These are phyloP conservation scores for Neotropicomus parvogracilis DNA, from an alignment of 1,284 basidiomycete species.

Conservation along the genomic window DNA sequence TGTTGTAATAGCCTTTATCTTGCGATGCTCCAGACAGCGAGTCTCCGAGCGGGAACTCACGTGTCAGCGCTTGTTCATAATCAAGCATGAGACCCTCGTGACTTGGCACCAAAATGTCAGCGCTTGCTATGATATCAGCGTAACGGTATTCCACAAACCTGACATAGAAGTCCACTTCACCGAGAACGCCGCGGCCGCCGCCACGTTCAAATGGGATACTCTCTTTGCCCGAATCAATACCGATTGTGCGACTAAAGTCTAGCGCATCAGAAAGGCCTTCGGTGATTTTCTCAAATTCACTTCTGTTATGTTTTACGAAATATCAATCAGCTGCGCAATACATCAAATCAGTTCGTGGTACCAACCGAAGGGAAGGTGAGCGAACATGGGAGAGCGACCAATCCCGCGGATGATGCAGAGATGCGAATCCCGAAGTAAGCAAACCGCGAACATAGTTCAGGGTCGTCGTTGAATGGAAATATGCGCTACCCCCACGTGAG, in stretches of 20 bases:
- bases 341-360: neutral
- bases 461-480: conserved; percentile 94
- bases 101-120: conserved; percentile 38
- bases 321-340: conserved; percentile 11
- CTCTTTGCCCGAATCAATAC: conserved; percentile 55
- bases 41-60: conserved; percentile 42
- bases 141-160: conserved; percentile 47
- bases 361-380: conserved; percentile 67
- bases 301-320: conserved; percentile 37
- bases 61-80: conserved; percentile 91
- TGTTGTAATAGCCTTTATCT: conserved; percentile 68
- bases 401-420: conserved; percentile 84
- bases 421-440: conserved; percentile 88
- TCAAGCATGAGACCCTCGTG: conserved; percentile 93
- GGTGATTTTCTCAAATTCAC: conserved; percentile 84
- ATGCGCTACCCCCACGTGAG: conserved; percentile 57
- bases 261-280: conserved; percentile 86
- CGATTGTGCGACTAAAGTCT: conserved; percentile 90
- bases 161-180: conserved; percentile 93
- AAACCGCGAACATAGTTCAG: conserved; percentile 90
- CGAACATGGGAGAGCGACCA: conserved; percentile 95
- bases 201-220: conserved; percentile 60
- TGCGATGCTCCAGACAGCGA: conserved; percentile 6
- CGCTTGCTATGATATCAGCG: neutral
- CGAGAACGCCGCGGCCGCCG: conserved; percentile 69